Percentiles rank a stretch among this genome's conserved stretches.
These are phyloP conservation scores for Melianthus villosus DNA, from an alignment of 441 rosid genomes.

Conservation along the genomic window DNA sequence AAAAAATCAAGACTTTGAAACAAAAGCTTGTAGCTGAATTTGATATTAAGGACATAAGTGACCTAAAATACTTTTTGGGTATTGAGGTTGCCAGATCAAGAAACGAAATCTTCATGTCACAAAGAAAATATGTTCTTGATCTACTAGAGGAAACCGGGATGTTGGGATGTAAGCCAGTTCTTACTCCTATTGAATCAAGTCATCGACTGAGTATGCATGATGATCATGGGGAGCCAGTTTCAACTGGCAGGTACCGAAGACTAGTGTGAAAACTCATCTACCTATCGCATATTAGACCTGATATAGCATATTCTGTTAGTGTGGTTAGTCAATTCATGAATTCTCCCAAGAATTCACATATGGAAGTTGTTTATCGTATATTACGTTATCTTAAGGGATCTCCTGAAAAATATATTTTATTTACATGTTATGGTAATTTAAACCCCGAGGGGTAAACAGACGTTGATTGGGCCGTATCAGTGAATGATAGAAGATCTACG, in stretches of 20 bases:
- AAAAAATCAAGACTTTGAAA: background rate
- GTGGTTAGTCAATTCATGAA: constrained; percentile 5
- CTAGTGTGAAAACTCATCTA: constrained; percentile 5
- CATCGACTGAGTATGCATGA: background rate
- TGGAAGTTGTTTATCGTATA: background rate
- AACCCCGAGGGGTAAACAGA: background rate
- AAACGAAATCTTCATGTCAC: background rate
- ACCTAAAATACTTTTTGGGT: constrained; percentile 1
- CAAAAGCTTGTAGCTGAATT: background rate
- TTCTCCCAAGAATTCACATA: background rate
- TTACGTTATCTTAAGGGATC: background rate
- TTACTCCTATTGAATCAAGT: background rate
- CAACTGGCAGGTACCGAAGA: background rate
- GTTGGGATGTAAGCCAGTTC: background rate
- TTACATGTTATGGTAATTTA: too few relatives aligned
- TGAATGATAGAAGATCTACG: background rate
- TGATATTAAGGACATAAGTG: background rate
- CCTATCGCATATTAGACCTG: background rate
- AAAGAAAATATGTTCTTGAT: background rate
- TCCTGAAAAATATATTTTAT: background rate
- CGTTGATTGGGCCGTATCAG: background rate
- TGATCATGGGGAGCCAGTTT: background rate
- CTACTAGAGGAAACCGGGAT: background rate
- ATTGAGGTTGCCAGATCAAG: background rate
- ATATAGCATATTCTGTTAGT: background rate